Percentiles rank a stretch among this genome's conserved stretches.
Evolutionary conservation across 805 yeast species (phyloP).

Genomic region (Candida dendrica): DNA sequence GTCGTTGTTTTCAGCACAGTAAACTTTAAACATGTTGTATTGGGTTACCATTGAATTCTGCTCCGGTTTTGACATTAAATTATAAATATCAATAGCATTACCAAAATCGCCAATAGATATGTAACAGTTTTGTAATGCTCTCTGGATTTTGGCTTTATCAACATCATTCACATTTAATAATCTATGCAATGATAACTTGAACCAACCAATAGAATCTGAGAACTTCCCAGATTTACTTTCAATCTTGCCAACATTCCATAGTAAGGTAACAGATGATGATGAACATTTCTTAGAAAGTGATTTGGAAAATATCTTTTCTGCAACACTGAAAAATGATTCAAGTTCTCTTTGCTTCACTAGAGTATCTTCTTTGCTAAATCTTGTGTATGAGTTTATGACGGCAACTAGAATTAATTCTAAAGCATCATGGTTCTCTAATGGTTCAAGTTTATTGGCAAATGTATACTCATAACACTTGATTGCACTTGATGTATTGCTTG

Average conservation of each 20-base stretch:
- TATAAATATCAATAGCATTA: slow-evolving; percentile 15
- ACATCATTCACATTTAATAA: slow-evolving; percentile 18
- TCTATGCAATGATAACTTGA: slow-evolving; percentile 19
- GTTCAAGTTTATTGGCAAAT: slow-evolving; percentile 24
- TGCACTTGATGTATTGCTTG: slow-evolving; percentile 19
- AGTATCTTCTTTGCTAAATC: slow-evolving; percentile 19
- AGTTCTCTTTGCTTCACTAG: slow-evolving; percentile 18
- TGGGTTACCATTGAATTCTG: slow-evolving; percentile 23
- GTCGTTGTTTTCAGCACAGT: slow-evolving; percentile 10
- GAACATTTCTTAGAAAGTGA: slow-evolving; percentile 22
- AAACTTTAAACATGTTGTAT: slow-evolving; percentile 24
- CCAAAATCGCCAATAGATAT: slow-evolving; percentile 16
- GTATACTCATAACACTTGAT: slow-evolving; percentile 27
- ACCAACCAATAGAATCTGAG: slow-evolving; percentile 19
- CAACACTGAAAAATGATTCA: slow-evolving; percentile 15
- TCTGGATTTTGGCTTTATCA: slow-evolving; percentile 29
- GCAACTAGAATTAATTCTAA: slow-evolving; percentile 20
- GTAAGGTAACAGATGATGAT: slow-evolving; percentile 26
- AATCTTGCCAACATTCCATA: slow-evolving; percentile 33
- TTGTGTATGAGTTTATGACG: slow-evolving; percentile 20
- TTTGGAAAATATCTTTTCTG: slow-evolving; percentile 22
- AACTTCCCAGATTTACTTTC: slow-evolving; percentile 18
- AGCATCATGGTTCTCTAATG: slow-evolving; percentile 15
- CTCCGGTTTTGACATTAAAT: slow-evolving; percentile 18
- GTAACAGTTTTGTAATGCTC: slow-evolving; percentile 26